Evolutionary conservation across 805 yeast species (phyloP), one percentile per base, ranked within the genome.

Genomic region (Cyberlindnera euphorbiae): DNA sequence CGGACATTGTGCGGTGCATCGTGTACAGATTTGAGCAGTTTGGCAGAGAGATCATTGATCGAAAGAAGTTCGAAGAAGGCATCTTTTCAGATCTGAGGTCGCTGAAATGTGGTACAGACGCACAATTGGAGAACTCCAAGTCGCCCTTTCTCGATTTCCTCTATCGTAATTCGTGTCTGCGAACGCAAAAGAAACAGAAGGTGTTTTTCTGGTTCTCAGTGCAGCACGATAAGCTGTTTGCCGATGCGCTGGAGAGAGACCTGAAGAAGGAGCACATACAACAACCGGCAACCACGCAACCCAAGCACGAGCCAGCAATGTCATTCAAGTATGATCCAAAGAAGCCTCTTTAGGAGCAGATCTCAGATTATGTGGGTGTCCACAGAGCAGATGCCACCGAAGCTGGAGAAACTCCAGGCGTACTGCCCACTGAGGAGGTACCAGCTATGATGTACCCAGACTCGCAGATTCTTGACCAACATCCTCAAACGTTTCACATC

Each of bases 191-290:
- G 71, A 90, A 93, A 54, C 98, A 90, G 58, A 90, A 93, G 55
- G 97, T 90, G 28, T 90, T 90, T 57, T 87, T 82, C 59, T 93
- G 97, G 97, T 88, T 84, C 58, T 82, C 89, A 54, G 97, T 93
- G 8, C 93, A 93, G 17, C 97, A 90, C 60, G 96, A 89, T 55
- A 79, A 82, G 55, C 66, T 90, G 29, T 89, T 93, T 72, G 78
- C 87, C 3, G 97, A 93, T 60, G 97, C 97, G 1, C 63, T 93
- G 30, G 97, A 89, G 57, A 70, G 97, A 50, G 97, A 93, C 57
- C 62, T 89, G 54, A 88, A 86, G 60, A 79, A 83, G 48, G 96
- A 89, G 55, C 56, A 65, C 35, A 49, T 67, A 13, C 65, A 67
- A 32, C 86, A 79, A 44, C 63, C 63, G 6, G 73, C 93, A 2